Base-by-base conservation (phyloP, 1,284 basidiomycete species). In the Flammula alnicola region DNA sequence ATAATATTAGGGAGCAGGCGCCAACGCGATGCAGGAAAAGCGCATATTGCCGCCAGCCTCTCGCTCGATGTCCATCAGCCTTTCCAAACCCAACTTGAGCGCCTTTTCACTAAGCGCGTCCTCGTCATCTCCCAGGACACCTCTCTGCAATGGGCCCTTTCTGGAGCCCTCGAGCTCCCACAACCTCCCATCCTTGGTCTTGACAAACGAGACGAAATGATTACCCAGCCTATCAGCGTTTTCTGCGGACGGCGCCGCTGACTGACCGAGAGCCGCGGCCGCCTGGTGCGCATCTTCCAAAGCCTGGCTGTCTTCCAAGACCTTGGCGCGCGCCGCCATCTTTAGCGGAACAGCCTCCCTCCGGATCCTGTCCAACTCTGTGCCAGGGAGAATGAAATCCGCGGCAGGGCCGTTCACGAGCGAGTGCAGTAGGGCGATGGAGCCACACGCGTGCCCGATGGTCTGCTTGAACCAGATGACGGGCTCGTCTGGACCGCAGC, bases 391-490 rank as follows among this genome's bases (percentile, higher is more conserved):
- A 19, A 54, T 51, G 19, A 44, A 29, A 7, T 16, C 36, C 14
- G 16, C 36, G 6, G 16, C 22, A 4, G 40, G 44, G 20, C 17
- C 38, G 30, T 54, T 54, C 22, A 50, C 26, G 4, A 44, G n/a
- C 4, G 48, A 47, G 26, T 54, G 52, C 5, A 54, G 29, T 3
- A 54, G 31, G 1, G 44, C 52, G 23, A 47, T 44, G 4, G 52
- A 54, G 26, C 52, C 52, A 26, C 52, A 54, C 5, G 52, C 48
- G 25, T 50, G 5, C 4, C n/a, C 16, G 31, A 54, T 54, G 8
- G 52, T 54, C 27, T 54, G 52, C 7, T 44, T 41, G 45, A 54
- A 54, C 52, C 52, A 54, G 14, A 54, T 31, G 2, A 54, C 48
- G 16, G 52, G 52, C 25, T 54, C 52, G 16, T 38, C 30, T 3